phyloP scores from a whole-genome alignment of 2,329 filamentous ascomycete species.

The Lomentospora prolificans region DNA sequence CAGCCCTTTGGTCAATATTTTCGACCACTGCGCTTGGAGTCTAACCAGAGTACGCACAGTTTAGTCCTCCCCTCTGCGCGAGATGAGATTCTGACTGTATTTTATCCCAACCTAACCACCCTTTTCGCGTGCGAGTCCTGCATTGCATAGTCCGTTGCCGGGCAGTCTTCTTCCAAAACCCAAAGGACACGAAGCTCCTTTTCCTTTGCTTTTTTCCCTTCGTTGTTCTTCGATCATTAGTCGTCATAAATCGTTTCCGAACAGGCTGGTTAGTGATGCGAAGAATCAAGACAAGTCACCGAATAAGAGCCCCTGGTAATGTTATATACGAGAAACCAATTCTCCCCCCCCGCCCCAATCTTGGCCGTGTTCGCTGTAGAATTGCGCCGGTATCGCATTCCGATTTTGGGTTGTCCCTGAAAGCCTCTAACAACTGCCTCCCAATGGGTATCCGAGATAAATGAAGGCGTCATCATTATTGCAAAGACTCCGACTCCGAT shows the following conservation, averaged over 20 bases:
- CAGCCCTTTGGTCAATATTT: too few species aligned
- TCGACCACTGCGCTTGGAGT: too few species aligned
- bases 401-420: neutral
- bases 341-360: too few species aligned
- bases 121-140: neutral
- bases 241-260: neutral
- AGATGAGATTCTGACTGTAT: neutral
- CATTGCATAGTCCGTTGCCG: neutral
- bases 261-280: too few species aligned
- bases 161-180: neutral
- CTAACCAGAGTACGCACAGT: too few species aligned
- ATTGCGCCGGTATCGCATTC: slow-evolving; percentile 1
- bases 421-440: neutral
- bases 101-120: neutral
- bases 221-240: slow-evolving; percentile 6
- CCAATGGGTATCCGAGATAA: neutral
- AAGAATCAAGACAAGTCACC: too few species aligned
- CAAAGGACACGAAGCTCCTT: neutral
- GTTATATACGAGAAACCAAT: neutral
- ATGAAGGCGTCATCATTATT: slow-evolving; percentile 1
- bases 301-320: too few species aligned
- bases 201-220: neutral
- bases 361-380: neutral
- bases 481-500: neutral
- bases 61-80: too few species aligned